Evolutionary conservation across 1,284 basidiomycete species (phyloP).

Genomic region (Kwoniella shivajii): DNA sequence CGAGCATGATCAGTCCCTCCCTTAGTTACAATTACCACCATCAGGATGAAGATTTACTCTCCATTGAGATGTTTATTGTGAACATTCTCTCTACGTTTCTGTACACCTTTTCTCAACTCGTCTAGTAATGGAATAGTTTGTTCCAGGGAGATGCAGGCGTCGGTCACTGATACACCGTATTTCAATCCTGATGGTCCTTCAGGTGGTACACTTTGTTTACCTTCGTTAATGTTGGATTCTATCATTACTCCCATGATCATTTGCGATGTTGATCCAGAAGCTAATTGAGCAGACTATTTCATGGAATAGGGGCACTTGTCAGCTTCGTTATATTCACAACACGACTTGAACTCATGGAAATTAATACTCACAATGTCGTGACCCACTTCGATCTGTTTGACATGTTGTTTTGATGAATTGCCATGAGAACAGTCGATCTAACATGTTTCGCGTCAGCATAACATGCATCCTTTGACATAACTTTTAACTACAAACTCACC

Average conservation of each 20-base stretch:
- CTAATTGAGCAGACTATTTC: constrained; percentile 12
- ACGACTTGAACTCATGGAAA: not conserved
- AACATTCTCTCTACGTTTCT: constrained; percentile 63
- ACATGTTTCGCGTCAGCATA: not conserved
- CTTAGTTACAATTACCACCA: no score
- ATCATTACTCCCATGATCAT: constrained; percentile 97
- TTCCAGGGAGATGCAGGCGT: constrained; percentile 86
- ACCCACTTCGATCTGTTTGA: constrained; percentile 61
- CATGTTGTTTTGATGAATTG: constrained; percentile 64
- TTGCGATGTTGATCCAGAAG: constrained; percentile 66
- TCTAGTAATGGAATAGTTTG: constrained; percentile 78
- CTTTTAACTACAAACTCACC: constrained; percentile 60
- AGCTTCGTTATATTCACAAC: not conserved
- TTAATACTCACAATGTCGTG: constrained; percentile 59
- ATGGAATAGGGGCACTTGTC: no score
- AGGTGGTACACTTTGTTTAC: constrained; percentile 74
- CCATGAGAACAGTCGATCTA: constrained; percentile 91
- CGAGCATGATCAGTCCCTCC: no score
- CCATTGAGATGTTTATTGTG: constrained; percentile 39
- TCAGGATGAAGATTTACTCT: constrained; percentile 11
- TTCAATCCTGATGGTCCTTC: constrained; percentile 74
- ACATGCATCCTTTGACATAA: not conserved
- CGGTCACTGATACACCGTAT: constrained; percentile 68
- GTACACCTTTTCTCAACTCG: constrained; percentile 76
- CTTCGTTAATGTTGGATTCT: constrained; percentile 88